Evolutionary conservation across 2,329 filamentous ascomycete genomes (phyloP).

Genomic region (Teratosphaeria zuluensis): DNA sequence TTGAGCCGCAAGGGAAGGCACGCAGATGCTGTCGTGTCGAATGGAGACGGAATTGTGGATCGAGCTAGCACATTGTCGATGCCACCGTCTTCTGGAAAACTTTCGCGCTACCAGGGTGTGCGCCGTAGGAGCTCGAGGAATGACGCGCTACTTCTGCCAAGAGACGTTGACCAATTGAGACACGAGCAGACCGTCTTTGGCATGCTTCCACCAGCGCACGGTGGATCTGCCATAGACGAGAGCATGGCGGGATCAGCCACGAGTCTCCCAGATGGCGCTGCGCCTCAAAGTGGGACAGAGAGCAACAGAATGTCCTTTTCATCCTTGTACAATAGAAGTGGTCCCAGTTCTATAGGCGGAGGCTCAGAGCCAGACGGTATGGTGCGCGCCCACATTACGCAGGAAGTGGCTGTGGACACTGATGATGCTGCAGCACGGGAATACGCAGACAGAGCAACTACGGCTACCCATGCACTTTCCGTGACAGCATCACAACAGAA

Average conservation of each 20-base stretch:
- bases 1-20: slow-evolving; percentile 45
- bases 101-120: slow-evolving; percentile 1
- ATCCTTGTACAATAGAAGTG: slow-evolving; percentile 57
- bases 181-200: background rate
- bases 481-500: slow-evolving; percentile 37
- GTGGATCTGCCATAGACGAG: background rate
- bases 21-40: slow-evolving; percentile 50
- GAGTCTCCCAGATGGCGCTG: background rate
- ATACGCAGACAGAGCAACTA: slow-evolving; percentile 24
- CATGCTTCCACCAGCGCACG: background rate
- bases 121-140: slow-evolving; percentile 3
- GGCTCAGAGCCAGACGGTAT: slow-evolving; percentile 38
- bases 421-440: background rate
- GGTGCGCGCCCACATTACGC: slow-evolving; percentile 4
- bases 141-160: background rate
- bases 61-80: slow-evolving; percentile 52
- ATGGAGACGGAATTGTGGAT: slow-evolving; percentile 41
- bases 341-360: slow-evolving; percentile 34
- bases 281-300: slow-evolving; percentile 24
- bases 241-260: background rate
- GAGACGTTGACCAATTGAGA: background rate
- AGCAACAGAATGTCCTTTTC: slow-evolving; percentile 62
- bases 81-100: slow-evolving; percentile 39
- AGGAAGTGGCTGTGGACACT: background rate
- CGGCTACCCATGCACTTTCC: slow-evolving; percentile 34